Evolutionary conservation across 1,284 basidiomycete species (phyloP).

Genomic region (Trametes versicolor): DNA sequence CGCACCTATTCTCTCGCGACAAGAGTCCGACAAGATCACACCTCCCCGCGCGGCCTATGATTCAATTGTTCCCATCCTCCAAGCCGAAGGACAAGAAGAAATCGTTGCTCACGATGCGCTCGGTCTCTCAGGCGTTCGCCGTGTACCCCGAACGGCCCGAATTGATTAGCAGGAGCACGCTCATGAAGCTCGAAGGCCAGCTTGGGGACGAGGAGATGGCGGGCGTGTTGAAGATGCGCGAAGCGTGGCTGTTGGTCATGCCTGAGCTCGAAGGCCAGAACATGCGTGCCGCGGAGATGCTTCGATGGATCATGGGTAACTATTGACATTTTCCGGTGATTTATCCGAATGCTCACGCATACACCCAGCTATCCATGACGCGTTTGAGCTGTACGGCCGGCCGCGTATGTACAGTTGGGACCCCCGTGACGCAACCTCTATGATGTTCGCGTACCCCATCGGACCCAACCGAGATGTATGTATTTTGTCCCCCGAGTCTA

Average conservation of each 20-base stretch:
- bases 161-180: conserved; percentile 84
- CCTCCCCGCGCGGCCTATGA: conserved; percentile 53
- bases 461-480: conserved; percentile 79
- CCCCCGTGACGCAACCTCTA: conserved; percentile 75
- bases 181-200: conserved; percentile 89
- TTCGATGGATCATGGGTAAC: conserved; percentile 92
- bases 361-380: conserved; percentile 80
- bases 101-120: conserved; percentile 63
- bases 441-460: conserved; percentile 88
- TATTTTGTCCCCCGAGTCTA: conserved; percentile 26
- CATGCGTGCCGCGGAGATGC: conserved; percentile 79
- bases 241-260: conserved; percentile 91
- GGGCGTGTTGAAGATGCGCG: conserved; percentile 64
- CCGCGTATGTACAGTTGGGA: conserved; percentile 89
- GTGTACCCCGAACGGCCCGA: conserved; percentile 97
- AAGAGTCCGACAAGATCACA: conserved; percentile 40
- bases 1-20: conserved; percentile 68
- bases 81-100: conserved; percentile 80
- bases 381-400: conserved; percentile 88
- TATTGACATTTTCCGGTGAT: conserved; percentile 23
- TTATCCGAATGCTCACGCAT: conserved; percentile 11
- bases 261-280: conserved; percentile 72
- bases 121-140: conserved; percentile 81
- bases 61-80: conserved; percentile 67
- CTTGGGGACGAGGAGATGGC: conserved; percentile 82